Evolutionary conservation across 768 basidiomycete species (phyloP).

Genomic region (Amanita pallidorosea): DNA sequence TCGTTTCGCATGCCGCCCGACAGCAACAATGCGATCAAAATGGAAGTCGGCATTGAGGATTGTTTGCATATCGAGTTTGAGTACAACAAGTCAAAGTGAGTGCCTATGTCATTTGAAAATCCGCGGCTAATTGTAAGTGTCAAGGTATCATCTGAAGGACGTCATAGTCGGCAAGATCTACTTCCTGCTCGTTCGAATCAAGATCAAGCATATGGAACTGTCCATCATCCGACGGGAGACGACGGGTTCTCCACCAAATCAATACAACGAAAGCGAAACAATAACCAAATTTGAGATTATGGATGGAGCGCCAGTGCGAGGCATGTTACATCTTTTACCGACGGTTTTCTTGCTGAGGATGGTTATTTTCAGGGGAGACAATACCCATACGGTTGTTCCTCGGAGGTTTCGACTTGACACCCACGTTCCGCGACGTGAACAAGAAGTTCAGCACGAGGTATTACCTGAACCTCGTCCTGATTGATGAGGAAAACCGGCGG

Average conservation of each 20-base stretch:
- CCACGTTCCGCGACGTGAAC: conserved; percentile 98
- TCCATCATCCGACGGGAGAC: conserved; percentile 97
- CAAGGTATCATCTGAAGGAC: conserved; percentile 95
- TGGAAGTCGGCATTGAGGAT: conserved; percentile 99
- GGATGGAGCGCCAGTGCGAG: conserved; percentile 97
- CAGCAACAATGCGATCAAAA: conserved; percentile 96
- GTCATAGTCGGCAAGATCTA: conserved; percentile 99
- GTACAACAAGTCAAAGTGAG: conserved; percentile 98
- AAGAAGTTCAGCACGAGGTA: conserved; percentile 98
- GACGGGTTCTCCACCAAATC: conserved; percentile 95
- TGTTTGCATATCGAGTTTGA: conserved; percentile 99
- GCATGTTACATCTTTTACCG: conserved; percentile 24
- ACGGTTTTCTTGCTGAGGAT: neutral
- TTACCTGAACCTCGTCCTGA: conserved; percentile 93
- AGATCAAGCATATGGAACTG: conserved; percentile 99
- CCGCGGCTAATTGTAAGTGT: neutral
- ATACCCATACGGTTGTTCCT: conserved; percentile 97
- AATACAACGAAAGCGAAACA: conserved; percentile 98
- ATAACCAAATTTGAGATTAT: conserved; percentile 99
- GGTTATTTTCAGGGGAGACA: conserved; percentile 66
- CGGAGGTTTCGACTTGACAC: conserved; percentile 96
- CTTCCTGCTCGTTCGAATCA: conserved; percentile 96
- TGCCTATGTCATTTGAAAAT: conserved; percentile 6
- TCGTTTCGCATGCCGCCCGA: conserved; percentile 98
- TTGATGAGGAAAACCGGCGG: conserved; percentile 95